These are phyloP conservation scores for Arabidopsis arenosa DNA, from an alignment of 345 rosid species.

Conservation along the genomic window DNA sequence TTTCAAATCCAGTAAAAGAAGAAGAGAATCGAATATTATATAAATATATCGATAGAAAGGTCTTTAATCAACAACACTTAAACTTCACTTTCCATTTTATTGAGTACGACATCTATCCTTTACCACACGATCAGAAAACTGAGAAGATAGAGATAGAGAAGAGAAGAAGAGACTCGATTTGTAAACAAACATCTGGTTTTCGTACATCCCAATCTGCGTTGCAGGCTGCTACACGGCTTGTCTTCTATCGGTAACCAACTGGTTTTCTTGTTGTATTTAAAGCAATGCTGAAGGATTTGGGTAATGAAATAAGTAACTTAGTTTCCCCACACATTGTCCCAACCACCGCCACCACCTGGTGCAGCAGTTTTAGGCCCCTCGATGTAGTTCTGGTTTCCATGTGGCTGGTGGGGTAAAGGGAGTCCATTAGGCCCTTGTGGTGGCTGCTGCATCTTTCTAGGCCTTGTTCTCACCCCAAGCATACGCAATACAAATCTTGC, in stretches of 20 bases:
- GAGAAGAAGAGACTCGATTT: slow-evolving; percentile 32
- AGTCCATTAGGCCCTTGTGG: slow-evolving; percentile 69
- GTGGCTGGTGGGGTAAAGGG: slow-evolving; percentile 58
- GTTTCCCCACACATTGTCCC: slow-evolving; percentile 95
- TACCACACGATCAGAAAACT: slow-evolving; percentile 27
- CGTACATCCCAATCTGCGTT: slow-evolving; percentile 15
- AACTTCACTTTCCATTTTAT: slow-evolving; percentile 29
- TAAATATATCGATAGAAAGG: not conserved
- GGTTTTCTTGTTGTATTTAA: not conserved
- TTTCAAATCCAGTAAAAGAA: not conserved
- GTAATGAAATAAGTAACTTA: slow-evolving; percentile 37
- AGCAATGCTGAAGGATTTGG: slow-evolving; percentile 20
- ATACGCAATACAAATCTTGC: slow-evolving; percentile 91
- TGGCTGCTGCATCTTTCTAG: slow-evolving; percentile 67
- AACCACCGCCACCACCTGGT: slow-evolving; percentile 63
- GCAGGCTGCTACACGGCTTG: slow-evolving; percentile 19
- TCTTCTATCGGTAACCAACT: slow-evolving; percentile 15
- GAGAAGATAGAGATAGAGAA: slow-evolving; percentile 22
- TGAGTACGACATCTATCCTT: slow-evolving; percentile 21
- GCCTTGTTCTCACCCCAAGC: slow-evolving; percentile 80
- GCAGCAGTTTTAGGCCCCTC: slow-evolving; percentile 76
- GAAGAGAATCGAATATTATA: slow-evolving; percentile 5
- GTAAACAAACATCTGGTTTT: slow-evolving; percentile 27
- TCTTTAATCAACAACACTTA: slow-evolving; percentile 33
- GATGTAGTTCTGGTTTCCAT: slow-evolving; percentile 64